Evolutionary conservation across 805 yeast genomes (phyloP), one percentile per base, ranked within the genome.

Genomic region (Candida namnaoensis): DNA sequence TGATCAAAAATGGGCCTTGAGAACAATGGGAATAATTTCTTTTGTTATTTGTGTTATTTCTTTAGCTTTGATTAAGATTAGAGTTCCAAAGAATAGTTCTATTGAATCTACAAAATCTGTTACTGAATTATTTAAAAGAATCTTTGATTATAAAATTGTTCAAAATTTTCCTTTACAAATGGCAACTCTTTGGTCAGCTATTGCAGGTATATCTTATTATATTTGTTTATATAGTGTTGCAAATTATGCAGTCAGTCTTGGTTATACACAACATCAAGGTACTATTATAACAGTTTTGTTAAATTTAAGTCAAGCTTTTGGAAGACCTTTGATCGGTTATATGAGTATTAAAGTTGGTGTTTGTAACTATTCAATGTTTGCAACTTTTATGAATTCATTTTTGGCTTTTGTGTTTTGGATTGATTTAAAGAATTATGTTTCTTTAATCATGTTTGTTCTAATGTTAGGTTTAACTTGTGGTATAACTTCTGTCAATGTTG

Each of bases 341-440:
- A 30, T 60, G 1, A 70, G 74, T 41, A 78, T 73, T 43, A 58
- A 54, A 35, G 52, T 56, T 38, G 81, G 81, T 1, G 60, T 76
- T 44, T 57, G 70, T 5, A 75, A 75, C 47, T 57, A 66, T 14
- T 65, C 78, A 5, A 58, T 68, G 10, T 28, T 59, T 5, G 48
- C 62, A 7, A 64, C 73, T 1, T 15, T 50, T 1, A 43, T 71
- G 4, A 46, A 69, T 26, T 57, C 65, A 2, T 47, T 74, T 0
- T 45, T 72, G n/a, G 48, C 63, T 30, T 66, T 72, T 42, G 66
- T 59, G 4, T 73, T 66, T 46, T 76, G 82, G 82, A 60, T 73
- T 12, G 68, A 74, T 23, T 57, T 72, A 1, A 57, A 49, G 36
- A 65, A 65, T 1, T 74, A 68, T 47, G 56, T 62, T 0, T 60